Evolutionary conservation across 2,329 filamentous ascomycete genomes (phyloP).

Genomic region (Alternaria ventricosa): DNA sequence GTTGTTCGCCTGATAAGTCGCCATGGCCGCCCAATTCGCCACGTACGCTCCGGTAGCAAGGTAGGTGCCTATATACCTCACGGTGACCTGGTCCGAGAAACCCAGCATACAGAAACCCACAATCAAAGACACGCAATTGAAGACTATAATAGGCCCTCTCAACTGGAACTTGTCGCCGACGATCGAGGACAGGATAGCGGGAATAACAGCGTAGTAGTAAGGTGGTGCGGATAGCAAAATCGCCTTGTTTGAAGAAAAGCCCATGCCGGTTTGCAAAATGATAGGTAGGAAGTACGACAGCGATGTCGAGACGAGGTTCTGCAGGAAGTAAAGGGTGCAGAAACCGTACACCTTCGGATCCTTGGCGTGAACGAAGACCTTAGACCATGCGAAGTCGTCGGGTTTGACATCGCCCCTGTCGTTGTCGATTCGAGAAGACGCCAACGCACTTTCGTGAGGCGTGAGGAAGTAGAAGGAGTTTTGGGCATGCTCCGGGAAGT

Average conservation of each 20-base stretch:
- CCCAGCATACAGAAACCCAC: conserved; percentile 71
- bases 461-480: conserved; percentile 65
- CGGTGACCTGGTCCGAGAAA: conserved; percentile 64
- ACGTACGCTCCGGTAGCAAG: conserved; percentile 72
- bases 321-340: conserved; percentile 68
- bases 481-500: conserved; percentile 69
- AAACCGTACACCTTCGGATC: conserved; percentile 71
- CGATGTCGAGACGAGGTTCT: conserved; percentile 70
- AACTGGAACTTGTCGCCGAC: conserved; percentile 67
- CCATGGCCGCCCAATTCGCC: conserved; percentile 72
- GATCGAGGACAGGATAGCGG: conserved; percentile 67
- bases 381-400: conserved; percentile 63
- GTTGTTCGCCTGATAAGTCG: conserved; percentile 60
- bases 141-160: conserved; percentile 68
- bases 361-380: conserved; percentile 62
- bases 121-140: conserved; percentile 69
- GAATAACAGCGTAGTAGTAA: conserved; percentile 71
- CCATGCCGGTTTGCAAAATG: conserved; percentile 60
- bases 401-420: conserved; percentile 67
- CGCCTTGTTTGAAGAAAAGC: conserved; percentile 49
- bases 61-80: conserved; percentile 69
- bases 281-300: conserved; percentile 71
- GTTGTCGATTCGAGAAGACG: conserved; percentile 63
- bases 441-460: conserved; percentile 62
- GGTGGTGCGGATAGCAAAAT: conserved; percentile 71